Evolutionary conservation across 2,329 filamentous ascomycete species (phyloP), one percentile per base, ranked within the genome.

Genomic region (Aspergillus sp.): DNA sequence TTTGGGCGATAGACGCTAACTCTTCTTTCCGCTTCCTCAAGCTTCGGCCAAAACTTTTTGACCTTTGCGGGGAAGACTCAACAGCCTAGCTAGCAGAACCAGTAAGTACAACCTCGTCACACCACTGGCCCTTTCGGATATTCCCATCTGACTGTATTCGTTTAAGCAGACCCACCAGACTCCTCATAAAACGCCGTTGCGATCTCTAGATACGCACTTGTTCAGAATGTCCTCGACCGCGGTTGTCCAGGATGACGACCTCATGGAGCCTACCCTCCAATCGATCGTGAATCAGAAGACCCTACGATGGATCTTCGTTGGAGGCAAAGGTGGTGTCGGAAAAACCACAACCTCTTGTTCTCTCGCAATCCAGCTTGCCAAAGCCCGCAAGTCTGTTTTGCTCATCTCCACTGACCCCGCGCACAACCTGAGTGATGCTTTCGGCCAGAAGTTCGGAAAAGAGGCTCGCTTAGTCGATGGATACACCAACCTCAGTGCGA

Each of bases 311-410:
- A 96, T 99, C 78, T 99, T 99, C 71, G 95, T 99, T 60, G 95
- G 95, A 70, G 95, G 95, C 66, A 99, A 99, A 80, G 95, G 95
- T 71, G 95, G 95, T 74, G 95, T 99, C 46, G 95, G 95, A 75
- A 99, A 99, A 83, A 99, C 95, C 27, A 99, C 95, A n/a, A 99
- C 95, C 15, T 98, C 93, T 7, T 99, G 95, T 80, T 97, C 93
- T 9, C 89, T 99, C 64, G 95, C 95, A 63, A 98, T 99, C 74
- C 95, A 99, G 79, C 90, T 99, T 64, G 92, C 95, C 69, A 92
- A 89, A 77, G 91, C 92, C 68, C 91, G 95, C 78, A 93, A 93
- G 78, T 96, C 90, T 61, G 95, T 99, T 61, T 86, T 99, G 58
- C 89, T 99, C 75, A 99, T 99, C 80, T 97, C 93, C 40, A 99